Base-by-base conservation (phyloP, 2,329 filamentous ascomycete genomes). In the Aspergillus ibericus region DNA sequence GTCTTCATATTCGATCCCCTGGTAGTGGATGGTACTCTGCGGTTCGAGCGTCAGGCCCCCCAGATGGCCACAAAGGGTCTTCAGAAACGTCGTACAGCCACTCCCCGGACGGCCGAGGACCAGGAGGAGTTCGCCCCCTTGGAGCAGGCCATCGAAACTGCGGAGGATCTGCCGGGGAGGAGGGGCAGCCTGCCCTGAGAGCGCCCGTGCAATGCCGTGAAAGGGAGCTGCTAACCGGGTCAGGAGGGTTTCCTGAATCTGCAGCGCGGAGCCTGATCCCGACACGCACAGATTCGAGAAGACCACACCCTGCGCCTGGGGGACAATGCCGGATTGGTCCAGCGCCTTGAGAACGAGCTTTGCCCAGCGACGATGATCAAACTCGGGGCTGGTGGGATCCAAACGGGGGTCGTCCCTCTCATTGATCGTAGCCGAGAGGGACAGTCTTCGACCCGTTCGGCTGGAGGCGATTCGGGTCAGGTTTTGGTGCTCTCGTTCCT, bases 31-130 rank as follows among this genome's bases (percentile, higher is more conserved):
- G 59, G 52, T 40, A 8, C 59, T 60, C 22, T 48, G 46, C 12
- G 57, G 35, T 34, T 55, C 57, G 16, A 59, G 52, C 18, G 52
- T 47, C 15, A 59, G 32, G 5, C 57, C 57, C 29, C 57, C 52
- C 10, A 59, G 52, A 74, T 95, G 90, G 61, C 91, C 91, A 16
- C 89, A 85, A 59, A 96, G 84, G 0, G 90, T 90, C 80, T 95
- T 96, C 62, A 96, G 80, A 63, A 95, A 87, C 1, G 91, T 96
- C 12, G 88, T 91, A 74, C 91, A 96, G 50, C 77, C 76, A 50
- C 69, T 70, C 1, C 75, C 74, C 2, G 75, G 74, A n/a, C 72
- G 69, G 27, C 75, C 74, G 15, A 77, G 64, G 2, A 77, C 75
- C 22, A 76, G 62, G 3, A 75, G 60, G 61, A 76, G 66, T 59